Base-by-base conservation (phyloP, 331 rosid genomes). In the Cucumis variabilis region DNA sequence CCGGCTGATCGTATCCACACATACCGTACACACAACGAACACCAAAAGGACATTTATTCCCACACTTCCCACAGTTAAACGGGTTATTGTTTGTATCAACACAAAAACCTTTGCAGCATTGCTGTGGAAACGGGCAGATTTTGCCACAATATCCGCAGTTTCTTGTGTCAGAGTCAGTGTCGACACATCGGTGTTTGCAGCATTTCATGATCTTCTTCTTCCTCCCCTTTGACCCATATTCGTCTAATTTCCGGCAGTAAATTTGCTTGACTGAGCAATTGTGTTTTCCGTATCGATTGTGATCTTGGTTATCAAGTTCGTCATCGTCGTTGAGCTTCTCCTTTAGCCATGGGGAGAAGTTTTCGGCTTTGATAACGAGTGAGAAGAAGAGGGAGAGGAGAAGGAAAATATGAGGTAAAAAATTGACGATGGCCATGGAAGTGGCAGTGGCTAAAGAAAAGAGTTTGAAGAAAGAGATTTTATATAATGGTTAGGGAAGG, bases 1-100 rank as follows among this genome's bases (percentile, higher is more conserved):
- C 11, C 2, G 89, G 82, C 44, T 70, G 74, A 7, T 81, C 87
- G 86, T 86, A 90, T 0, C 93, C 90, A 91, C 99, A 95, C 84
- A 87, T 14, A 8, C 99, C 99, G 67, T 37, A 91, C 1, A 88
- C 6, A 85, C 99, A 96, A 3, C 80, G 77, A 11, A 82, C 84
- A 3, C 91, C 92, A 72, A 88, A 0, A 27, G 93, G 90, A 84
- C 99, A 95, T 12, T 16, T 37, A 6, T 86, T 88, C 50, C 94
- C 96, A 89, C 99, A 96, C 19, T 30, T 78, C 11, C 98, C 98
- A 78, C 98, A 96, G 55, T 96, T 92, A 0, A 90, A 89, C 65
- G 84, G 85, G 83, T 51, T 91, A 0, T 58, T 0, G 41, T 91
- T 88, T 7, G 90, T 90, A 82, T 95, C 63, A 3, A 58, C 9